phyloP scores from a whole-genome alignment of 2,329 filamentous ascomycete genomes.

The Emergomyces africanus region DNA sequence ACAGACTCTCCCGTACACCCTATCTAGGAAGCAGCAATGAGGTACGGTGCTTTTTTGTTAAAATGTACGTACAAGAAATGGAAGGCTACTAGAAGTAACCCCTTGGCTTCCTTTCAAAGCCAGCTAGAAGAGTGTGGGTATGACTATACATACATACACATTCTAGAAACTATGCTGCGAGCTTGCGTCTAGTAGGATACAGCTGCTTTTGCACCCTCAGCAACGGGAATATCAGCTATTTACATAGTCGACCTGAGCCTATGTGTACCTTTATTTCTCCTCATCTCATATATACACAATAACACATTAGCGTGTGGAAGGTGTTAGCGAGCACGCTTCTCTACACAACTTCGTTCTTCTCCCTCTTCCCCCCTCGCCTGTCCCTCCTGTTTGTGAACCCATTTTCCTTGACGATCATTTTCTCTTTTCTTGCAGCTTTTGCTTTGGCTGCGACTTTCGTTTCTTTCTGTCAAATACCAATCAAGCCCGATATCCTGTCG shows the following conservation, averaged over 20 bases:
- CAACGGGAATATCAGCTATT: background rate
- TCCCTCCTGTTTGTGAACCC: background rate
- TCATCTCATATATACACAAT: background rate
- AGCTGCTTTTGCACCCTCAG: background rate
- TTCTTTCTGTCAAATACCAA: constrained; percentile 1
- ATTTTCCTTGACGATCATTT: background rate
- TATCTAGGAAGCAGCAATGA: background rate
- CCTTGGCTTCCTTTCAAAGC: background rate
- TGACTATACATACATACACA: background rate
- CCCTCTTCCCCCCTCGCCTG: no score
- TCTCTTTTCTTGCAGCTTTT: background rate
- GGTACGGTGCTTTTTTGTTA: no score
- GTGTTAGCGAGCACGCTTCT: background rate
- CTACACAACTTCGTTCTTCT: background rate
- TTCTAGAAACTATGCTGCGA: background rate
- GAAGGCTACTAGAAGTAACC: background rate
- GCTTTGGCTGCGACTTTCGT: background rate
- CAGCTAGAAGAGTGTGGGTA: background rate
- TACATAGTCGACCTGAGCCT: no score
- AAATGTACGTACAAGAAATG: background rate
- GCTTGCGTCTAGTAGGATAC: background rate
- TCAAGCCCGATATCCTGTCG: background rate
- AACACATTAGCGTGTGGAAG: background rate
- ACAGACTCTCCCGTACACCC: background rate
- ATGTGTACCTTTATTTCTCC: background rate